Evolutionary conservation across 192 early-diverging fungal species (phyloP).

Genomic region (Coemansia nantahalensis): DNA sequence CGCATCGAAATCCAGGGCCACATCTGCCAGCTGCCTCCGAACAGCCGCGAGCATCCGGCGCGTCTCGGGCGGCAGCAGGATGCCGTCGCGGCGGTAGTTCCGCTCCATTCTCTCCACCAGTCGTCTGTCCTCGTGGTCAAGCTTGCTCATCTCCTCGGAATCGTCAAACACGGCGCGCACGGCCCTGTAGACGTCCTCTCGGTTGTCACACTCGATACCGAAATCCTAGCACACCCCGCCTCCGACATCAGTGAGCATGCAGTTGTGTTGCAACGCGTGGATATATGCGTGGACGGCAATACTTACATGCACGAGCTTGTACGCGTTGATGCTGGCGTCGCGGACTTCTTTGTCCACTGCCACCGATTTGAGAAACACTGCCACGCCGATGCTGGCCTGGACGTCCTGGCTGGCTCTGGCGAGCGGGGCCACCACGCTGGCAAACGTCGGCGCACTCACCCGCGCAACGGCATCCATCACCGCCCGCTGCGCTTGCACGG

Average conservation of each 20-base stretch:
- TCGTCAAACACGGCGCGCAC: conserved; percentile 43
- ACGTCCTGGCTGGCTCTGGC: not conserved
- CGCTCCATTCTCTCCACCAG: conserved; percentile 58
- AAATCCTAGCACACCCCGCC: conserved; percentile 3
- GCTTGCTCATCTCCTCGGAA: conserved; percentile 18
- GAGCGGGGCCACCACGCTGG: conserved; percentile 1
- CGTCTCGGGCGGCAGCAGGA: conserved; percentile 56
- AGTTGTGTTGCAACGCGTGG: too few species aligned
- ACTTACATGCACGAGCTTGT: conserved; percentile 36
- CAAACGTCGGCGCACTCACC: conserved; percentile 2
- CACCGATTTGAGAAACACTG: conserved; percentile 11
- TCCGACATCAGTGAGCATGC: too few species aligned
- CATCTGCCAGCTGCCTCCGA: conserved; percentile 60
- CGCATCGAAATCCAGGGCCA: too few species aligned
- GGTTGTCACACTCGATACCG: conserved; percentile 13
- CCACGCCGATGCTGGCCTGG: not conserved
- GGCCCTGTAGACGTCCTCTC: conserved; percentile 57
- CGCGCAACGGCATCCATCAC: conserved; percentile 1
- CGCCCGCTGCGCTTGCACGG: not conserved
- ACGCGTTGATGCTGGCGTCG: conserved; percentile 57
- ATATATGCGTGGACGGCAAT: not conserved
- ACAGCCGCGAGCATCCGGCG: conserved; percentile 53
- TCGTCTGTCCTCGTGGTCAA: conserved; percentile 58
- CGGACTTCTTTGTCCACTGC: conserved; percentile 54
- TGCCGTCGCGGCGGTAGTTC: conserved; percentile 62